phyloP scores from a whole-genome alignment of 805 yeast genomes.

The Torulaspora quercuum region DNA sequence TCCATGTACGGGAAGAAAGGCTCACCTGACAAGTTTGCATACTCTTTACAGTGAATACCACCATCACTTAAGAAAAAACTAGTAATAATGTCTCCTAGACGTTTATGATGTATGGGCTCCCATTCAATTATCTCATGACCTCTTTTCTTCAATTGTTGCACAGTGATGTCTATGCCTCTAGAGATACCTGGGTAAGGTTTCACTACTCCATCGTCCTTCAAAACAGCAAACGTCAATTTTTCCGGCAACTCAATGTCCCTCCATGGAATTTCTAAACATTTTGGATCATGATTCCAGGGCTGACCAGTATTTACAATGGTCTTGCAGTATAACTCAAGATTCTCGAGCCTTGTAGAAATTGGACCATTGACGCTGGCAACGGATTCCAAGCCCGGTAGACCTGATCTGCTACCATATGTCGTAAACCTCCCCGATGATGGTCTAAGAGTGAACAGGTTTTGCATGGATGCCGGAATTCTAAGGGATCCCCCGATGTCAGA shows the following conservation, averaged over 20 bases:
- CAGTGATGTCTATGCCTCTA: constrained; percentile 45
- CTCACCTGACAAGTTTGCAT: constrained; percentile 42
- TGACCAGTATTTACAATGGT: constrained; percentile 56
- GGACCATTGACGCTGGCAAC: constrained; percentile 69
- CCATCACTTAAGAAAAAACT: constrained; percentile 47
- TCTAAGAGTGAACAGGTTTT: constrained; percentile 57
- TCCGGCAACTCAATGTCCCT: constrained; percentile 35
- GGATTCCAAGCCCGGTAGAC: constrained; percentile 61
- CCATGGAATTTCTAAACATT: constrained; percentile 40
- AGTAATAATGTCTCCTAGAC: constrained; percentile 36
- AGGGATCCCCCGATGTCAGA: constrained; percentile 72
- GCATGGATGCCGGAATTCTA: constrained; percentile 62
- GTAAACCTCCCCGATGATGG: constrained; percentile 57
- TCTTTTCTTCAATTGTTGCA: constrained; percentile 35
- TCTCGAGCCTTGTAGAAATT: constrained; percentile 58
- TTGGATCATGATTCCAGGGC: constrained; percentile 54
- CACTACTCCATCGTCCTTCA: constrained; percentile 62
- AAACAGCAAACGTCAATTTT: constrained; percentile 53
- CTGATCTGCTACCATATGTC: constrained; percentile 42
- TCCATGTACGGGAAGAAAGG: constrained; percentile 44
- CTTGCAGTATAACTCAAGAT: constrained; percentile 65
- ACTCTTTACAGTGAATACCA: constrained; percentile 38
- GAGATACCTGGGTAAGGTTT: constrained; percentile 63
- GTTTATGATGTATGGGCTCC: constrained; percentile 41
- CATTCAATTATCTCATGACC: constrained; percentile 54